These are phyloP conservation scores for Ehretia macrophylla DNA, from an alignment of 257 asterid species.

Conservation along the genomic window DNA sequence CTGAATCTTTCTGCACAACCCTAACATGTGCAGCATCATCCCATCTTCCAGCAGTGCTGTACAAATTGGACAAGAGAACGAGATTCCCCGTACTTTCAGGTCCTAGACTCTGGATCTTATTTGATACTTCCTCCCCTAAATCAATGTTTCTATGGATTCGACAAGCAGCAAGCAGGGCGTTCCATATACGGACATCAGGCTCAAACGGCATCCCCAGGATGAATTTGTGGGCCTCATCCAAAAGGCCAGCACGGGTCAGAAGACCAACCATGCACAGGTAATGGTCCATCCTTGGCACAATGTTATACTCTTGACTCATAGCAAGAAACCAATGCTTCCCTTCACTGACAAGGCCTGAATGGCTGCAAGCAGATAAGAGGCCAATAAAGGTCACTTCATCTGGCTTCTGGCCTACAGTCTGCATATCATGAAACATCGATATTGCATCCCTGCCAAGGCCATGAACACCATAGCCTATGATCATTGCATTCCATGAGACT, in stretches of 20 bases:
- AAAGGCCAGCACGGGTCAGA: slow-evolving; percentile 66
- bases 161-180: slow-evolving; percentile 72
- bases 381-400: slow-evolving; percentile 70
- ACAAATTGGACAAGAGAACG: slow-evolving; percentile 65
- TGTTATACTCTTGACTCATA: slow-evolving; percentile 53
- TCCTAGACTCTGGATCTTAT: slow-evolving; percentile 49
- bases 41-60: slow-evolving; percentile 78
- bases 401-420: slow-evolving; percentile 37
- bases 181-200: slow-evolving; percentile 70
- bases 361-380: slow-evolving; percentile 87
- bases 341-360: slow-evolving; percentile 75
- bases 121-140: slow-evolving; percentile 62
- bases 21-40: slow-evolving; percentile 73
- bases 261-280: slow-evolving; percentile 79
- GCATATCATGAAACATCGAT: slow-evolving; percentile 52
- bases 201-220: slow-evolving; percentile 61
- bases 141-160: slow-evolving; percentile 50
- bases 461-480: slow-evolving; percentile 74
- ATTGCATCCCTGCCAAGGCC: slow-evolving; percentile 74
- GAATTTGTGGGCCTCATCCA: slow-evolving; percentile 56
- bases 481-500: slow-evolving; percentile 88
- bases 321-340: slow-evolving; percentile 50
- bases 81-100: slow-evolving; percentile 66
- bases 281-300: slow-evolving; percentile 61
- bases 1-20: slow-evolving; percentile 61